Conservation (phyloP, 306 rosid genomes). For the Crataegus laevigata region DNA sequence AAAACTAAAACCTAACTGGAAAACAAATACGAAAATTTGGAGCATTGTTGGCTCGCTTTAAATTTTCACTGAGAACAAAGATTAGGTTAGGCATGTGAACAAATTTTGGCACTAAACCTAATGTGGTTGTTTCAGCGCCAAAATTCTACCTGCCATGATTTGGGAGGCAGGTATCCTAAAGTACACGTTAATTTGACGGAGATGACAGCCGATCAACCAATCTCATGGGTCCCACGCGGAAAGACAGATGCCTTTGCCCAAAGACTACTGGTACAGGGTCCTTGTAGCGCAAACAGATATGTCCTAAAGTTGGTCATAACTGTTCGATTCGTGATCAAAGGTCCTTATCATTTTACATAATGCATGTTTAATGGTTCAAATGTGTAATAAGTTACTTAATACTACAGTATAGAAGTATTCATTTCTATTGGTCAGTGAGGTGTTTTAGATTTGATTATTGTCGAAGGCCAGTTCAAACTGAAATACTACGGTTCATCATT, state of each 20-base stretch:
- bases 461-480: too few species aligned
- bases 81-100: conserved; percentile 30
- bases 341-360: not conserved
- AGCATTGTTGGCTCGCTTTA: not conserved
- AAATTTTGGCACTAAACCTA: conserved; percentile 25
- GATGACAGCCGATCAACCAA: conserved; percentile 44
- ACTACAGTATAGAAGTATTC: too few species aligned
- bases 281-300: too few species aligned
- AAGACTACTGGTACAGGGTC: not conserved
- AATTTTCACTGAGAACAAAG: not conserved
- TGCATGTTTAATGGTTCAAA: not conserved
- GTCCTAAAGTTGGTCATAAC: not conserved
- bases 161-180: conserved; percentile 20
- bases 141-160: conserved; percentile 47
- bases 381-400: not conserved
- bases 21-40: not conserved
- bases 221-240: conserved; percentile 31
- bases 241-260: conserved; percentile 1
- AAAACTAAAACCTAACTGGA: not conserved
- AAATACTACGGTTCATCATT: too few species aligned
- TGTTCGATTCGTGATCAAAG: not conserved
- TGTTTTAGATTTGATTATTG: too few species aligned
- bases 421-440: too few species aligned
- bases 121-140: conserved; percentile 10
- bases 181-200: conserved; percentile 40